These are phyloP conservation scores for Cercophora sp. DNA, from an alignment of 495 filamentous ascomycete species.

Conservation along the genomic window DNA sequence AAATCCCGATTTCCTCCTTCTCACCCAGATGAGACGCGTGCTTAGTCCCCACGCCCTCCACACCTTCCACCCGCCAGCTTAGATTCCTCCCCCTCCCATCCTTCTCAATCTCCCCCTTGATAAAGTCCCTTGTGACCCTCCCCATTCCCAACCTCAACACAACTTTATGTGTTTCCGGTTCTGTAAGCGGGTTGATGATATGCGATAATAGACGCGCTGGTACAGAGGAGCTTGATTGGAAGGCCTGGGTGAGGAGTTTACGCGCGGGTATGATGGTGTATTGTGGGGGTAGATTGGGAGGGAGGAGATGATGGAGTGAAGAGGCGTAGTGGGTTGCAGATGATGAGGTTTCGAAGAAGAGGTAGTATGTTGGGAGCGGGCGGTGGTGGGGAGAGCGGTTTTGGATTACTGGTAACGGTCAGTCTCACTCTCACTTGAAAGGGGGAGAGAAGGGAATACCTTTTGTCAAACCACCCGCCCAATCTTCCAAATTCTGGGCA, in stretches of 20 bases:
- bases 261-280: too few species aligned
- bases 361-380: conserved; percentile 54
- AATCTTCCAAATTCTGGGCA: conserved; percentile 60
- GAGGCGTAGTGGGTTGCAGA: conserved; percentile 54
- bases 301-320: too few species aligned
- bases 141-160: too few species aligned
- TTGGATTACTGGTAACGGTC: conserved; percentile 28
- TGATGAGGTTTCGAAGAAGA: conserved; percentile 53
- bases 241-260: too few species aligned
- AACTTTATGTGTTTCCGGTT: too few species aligned
- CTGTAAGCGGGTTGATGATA: too few species aligned
- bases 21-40: too few species aligned
- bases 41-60: too few species aligned
- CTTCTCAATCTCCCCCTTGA: conserved; percentile 27
- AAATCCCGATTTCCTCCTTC: too few species aligned
- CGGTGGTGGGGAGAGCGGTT: conserved; percentile 43
- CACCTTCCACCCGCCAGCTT: conserved; percentile 35
- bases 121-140: conserved; percentile 14
- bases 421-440: background rate
- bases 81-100: conserved; percentile 42
- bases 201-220: too few species aligned
- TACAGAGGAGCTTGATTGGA: too few species aligned
- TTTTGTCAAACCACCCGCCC: conserved; percentile 50
- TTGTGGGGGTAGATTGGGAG: too few species aligned
- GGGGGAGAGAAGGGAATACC: background rate